Evolutionary conservation across 176 grass and related monocot genomes (phyloP).

Genomic region (Aegilops umbellulata): DNA sequence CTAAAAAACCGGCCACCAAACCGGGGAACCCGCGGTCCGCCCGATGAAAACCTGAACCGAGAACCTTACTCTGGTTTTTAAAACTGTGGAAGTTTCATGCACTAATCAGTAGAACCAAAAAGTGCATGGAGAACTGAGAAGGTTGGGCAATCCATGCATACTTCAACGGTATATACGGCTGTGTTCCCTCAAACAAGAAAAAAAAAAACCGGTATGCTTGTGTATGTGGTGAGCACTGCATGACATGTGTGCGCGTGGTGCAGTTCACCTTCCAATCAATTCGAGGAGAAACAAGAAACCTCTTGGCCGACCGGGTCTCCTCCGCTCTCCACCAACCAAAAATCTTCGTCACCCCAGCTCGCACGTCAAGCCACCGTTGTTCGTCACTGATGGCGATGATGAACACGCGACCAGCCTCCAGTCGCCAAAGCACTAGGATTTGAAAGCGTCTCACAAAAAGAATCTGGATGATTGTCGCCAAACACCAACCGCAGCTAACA

Average conservation of each 20-base stretch:
- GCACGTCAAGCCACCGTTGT: background rate
- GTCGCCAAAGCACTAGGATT: background rate
- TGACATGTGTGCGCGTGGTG: background rate
- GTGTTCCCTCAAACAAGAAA: no score
- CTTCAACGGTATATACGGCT: no score
- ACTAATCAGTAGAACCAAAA: no score
- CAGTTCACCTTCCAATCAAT: background rate
- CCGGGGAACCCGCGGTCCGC: no score
- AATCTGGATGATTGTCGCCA: background rate
- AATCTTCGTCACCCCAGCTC: background rate
- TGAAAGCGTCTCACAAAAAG: background rate
- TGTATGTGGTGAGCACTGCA: background rate
- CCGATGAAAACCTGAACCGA: no score
- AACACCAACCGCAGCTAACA: slow-evolving; percentile 21
- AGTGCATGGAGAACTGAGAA: no score
- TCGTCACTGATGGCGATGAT: background rate
- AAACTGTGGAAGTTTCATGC: no score
- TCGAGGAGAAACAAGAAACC: background rate
- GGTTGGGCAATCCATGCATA: no score
- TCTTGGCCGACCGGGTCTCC: background rate
- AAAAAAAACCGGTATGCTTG: background rate
- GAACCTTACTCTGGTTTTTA: no score
- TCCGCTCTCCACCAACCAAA: background rate
- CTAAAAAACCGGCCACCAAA: no score
- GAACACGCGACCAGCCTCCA: background rate